These are phyloP conservation scores for Flueggea neowawraea DNA, from an alignment of 441 rosid genomes.

Conservation along the genomic window DNA sequence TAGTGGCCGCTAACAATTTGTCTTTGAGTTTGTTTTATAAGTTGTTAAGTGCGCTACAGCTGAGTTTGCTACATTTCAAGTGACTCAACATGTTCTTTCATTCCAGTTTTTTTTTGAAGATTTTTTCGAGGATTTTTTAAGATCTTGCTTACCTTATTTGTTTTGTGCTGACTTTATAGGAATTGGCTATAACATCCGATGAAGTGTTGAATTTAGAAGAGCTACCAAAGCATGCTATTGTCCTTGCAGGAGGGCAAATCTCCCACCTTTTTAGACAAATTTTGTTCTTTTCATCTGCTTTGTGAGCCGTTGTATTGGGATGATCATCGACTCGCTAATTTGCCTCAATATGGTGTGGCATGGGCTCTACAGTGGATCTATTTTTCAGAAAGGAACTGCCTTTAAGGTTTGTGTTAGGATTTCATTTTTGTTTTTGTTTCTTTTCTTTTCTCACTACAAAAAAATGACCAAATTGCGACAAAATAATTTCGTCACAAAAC, in stretches of 20 bases:
- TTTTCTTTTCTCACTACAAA: not conserved
- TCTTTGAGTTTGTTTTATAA: too few species aligned
- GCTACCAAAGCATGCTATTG: conserved; percentile 80
- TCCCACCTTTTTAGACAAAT: conserved; percentile 9
- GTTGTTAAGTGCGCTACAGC: too few species aligned
- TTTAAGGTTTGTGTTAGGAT: conserved; percentile 49
- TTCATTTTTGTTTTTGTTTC: conserved; percentile 14
- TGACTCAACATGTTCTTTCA: not conserved
- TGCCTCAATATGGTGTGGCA: conserved; percentile 99
- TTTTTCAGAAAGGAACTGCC: conserved; percentile 97
- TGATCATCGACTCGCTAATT: conserved; percentile 46
- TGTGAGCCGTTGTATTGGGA: conserved; percentile 16
- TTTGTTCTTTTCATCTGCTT: conserved; percentile 9
- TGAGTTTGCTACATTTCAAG: not conserved
- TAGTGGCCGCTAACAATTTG: too few species aligned
- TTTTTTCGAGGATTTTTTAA: too few species aligned
- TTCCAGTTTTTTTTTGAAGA: not conserved
- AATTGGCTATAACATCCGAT: conserved; percentile 94
- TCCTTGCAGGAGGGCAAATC: conserved; percentile 96
- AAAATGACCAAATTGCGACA: too few species aligned
- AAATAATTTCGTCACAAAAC: too few species aligned
- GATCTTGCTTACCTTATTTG: conserved; percentile 6
- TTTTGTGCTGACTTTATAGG: conserved; percentile 40
- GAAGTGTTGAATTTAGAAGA: conserved; percentile 99
- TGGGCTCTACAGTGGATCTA: conserved; percentile 91